Evolutionary conservation across 2,329 filamentous ascomycete genomes (phyloP).

Genomic region (Fusarium gaditjirri): DNA sequence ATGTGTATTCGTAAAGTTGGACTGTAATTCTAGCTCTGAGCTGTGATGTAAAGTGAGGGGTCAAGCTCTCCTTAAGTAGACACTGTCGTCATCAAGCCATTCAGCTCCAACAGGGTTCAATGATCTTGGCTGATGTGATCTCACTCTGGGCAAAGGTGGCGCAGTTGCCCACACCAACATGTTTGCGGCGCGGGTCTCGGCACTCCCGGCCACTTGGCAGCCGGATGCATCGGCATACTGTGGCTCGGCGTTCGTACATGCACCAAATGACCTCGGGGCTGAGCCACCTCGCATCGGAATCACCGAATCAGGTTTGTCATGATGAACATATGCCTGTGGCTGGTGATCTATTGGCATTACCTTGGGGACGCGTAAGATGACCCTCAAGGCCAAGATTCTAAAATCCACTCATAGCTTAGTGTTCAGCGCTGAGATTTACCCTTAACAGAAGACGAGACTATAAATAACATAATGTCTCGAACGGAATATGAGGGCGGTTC

Average conservation of each 20-base stretch:
- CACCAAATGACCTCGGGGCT: neutral
- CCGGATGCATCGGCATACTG: constrained; percentile 37
- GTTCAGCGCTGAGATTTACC: neutral
- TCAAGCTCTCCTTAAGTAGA: constrained; percentile 23
- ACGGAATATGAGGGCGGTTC: neutral
- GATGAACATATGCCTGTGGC: constrained; percentile 16
- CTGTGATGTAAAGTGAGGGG: constrained; percentile 2
- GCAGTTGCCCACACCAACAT: constrained; percentile 6
- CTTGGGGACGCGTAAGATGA: constrained; percentile 9
- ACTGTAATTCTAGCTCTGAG: neutral
- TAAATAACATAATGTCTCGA: neutral
- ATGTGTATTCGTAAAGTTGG: neutral
- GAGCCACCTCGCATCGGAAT: constrained; percentile 8
- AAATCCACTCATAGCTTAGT: neutral
- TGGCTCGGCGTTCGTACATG: constrained; percentile 17
- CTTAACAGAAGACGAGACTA: neutral
- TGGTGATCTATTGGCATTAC: constrained; percentile 27
- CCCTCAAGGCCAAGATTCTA: neutral
- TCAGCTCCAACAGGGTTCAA: constrained; percentile 9
- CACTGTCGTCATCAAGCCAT: constrained; percentile 23
- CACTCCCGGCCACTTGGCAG: constrained; percentile 29
- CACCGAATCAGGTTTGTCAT: constrained; percentile 10
- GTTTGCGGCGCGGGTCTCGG: constrained; percentile 22
- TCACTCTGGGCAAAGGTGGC: constrained; percentile 24
- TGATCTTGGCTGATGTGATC: constrained; percentile 37